phyloP scores from a whole-genome alignment of 1,284 basidiomycete species.

The Ceratobasidium sp. region DNA sequence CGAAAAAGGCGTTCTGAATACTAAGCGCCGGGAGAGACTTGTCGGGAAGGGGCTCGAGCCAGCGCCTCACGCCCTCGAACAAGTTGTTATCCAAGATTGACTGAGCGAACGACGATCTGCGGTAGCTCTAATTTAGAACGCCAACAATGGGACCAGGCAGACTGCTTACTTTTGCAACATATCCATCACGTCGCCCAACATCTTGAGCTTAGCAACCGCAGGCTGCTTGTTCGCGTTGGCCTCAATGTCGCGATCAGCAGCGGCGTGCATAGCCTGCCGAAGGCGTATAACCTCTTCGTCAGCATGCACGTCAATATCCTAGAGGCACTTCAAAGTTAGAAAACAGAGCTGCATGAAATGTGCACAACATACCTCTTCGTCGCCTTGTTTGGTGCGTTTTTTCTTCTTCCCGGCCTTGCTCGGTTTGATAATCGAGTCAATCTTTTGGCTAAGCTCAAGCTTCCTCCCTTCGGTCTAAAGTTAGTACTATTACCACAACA shows the following conservation, averaged over 20 bases:
- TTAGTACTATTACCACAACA: slow-evolving; percentile 51
- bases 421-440: slow-evolving; percentile 89
- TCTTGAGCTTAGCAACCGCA: slow-evolving; percentile 86
- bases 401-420: slow-evolving; percentile 76
- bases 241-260: slow-evolving; percentile 89
- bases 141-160: slow-evolving; percentile 25
- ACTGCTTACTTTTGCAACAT: slow-evolving; percentile 89
- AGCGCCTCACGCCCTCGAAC: slow-evolving; percentile 89
- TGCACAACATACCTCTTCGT: slow-evolving; percentile 69
- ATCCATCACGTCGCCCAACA: slow-evolving; percentile 92
- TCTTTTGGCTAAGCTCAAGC: slow-evolving; percentile 75
- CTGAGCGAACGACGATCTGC: slow-evolving; percentile 85
- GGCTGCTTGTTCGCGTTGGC: slow-evolving; percentile 88
- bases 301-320: slow-evolving; percentile 84
- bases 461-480: slow-evolving; percentile 67
- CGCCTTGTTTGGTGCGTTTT: slow-evolving; percentile 77
- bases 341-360: slow-evolving; percentile 51
- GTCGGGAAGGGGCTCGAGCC: slow-evolving; percentile 96
- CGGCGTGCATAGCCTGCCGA: slow-evolving; percentile 87
- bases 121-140: slow-evolving; percentile 39
- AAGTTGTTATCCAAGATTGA: slow-evolving; percentile 97
- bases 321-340: slow-evolving; percentile 53
- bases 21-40: slow-evolving; percentile 94
- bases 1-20: slow-evolving; percentile 94
- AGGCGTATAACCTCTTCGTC: slow-evolving; percentile 93